These are phyloP conservation scores for Beauveria medogensis DNA, from an alignment of 2,329 filamentous ascomycete species.

Conservation along the genomic window DNA sequence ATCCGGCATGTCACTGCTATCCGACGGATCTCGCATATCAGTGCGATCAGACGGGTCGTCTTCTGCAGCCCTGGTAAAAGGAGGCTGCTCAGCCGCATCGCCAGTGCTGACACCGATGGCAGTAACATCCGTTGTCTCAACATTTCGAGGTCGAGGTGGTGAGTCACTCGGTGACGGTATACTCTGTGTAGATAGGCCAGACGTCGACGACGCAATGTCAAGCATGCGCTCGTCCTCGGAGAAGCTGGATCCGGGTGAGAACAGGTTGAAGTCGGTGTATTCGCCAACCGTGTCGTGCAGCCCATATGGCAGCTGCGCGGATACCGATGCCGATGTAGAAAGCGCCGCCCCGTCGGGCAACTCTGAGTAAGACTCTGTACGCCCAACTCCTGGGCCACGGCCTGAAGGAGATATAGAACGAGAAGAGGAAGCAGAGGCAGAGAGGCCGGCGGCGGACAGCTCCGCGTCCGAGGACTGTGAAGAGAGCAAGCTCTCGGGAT, in stretches of 20 bases:
- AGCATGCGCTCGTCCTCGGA: conserved; percentile 41
- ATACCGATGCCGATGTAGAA: neutral
- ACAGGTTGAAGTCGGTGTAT: conserved; percentile 50
- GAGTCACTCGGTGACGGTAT: conserved; percentile 8
- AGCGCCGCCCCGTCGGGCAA: neutral
- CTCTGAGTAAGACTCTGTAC: conserved; percentile 8
- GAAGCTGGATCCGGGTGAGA: conserved; percentile 40
- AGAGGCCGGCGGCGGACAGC: conserved; percentile 14
- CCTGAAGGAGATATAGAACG: conserved; percentile 5
- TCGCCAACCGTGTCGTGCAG: conserved; percentile 18
- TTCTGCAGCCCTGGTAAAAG: conserved; percentile 6
- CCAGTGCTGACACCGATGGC: too few species aligned
- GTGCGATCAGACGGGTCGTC: neutral
- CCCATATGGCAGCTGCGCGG: conserved; percentile 32
- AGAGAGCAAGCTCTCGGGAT: conserved; percentile 34
- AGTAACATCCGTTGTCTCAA: neutral
- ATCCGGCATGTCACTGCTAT: neutral
- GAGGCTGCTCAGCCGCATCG: neutral
- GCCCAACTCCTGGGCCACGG: conserved; percentile 6
- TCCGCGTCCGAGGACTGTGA: conserved; percentile 23
- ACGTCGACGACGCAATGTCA: conserved; percentile 18
- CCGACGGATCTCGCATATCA: neutral
- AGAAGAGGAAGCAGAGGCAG: conserved; percentile 16
- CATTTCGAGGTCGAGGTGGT: conserved; percentile 1
- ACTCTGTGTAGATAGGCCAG: conserved; percentile 6